A percentile compares a stretch with the other conserved stretches of the same genome.
phyloP scores from a whole-genome alignment of 2,329 filamentous ascomycete species.

The Monosporascus sp. region DNA sequence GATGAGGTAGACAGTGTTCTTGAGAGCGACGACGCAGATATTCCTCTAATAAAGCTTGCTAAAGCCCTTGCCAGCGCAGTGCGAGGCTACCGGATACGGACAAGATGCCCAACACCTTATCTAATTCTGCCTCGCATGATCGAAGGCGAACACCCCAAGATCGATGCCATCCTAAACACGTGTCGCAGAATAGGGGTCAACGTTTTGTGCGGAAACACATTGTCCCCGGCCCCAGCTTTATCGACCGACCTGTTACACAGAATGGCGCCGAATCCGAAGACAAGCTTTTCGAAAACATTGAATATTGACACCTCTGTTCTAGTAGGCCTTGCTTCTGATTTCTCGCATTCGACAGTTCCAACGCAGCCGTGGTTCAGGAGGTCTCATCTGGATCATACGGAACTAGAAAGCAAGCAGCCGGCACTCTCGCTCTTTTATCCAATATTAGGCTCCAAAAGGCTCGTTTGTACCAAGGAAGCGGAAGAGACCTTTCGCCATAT shows the following conservation, averaged over 20 bases:
- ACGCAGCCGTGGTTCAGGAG: constrained; percentile 41
- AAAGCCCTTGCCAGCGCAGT: constrained; percentile 18
- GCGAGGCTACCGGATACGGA: constrained; percentile 22
- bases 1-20: constrained; percentile 1
- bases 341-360: constrained; percentile 49
- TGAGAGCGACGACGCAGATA: constrained; percentile 15
- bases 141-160: constrained; percentile 15
- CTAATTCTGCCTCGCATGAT: constrained; percentile 23
- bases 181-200: constrained; percentile 21
- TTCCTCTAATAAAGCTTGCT: constrained; percentile 25
- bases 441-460: constrained; percentile 45
- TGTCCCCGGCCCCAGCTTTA: constrained; percentile 14
- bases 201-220: constrained; percentile 15
- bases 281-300: constrained; percentile 26
- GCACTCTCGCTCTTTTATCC: constrained; percentile 59
- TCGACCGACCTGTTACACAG: constrained; percentile 14
- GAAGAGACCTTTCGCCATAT: constrained; percentile 62
- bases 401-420: constrained; percentile 56
- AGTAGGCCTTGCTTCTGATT: constrained; percentile 67
- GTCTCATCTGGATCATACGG: constrained; percentile 59
- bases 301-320: constrained; percentile 67
- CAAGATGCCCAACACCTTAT: constrained; percentile 13
- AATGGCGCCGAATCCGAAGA: constrained; percentile 23
- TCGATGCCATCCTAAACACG: constrained; percentile 20
- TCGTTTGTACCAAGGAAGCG: constrained; percentile 64